These are phyloP conservation scores for Nectriaceae sp. DNA, from an alignment of 2,329 filamentous ascomycete species.

Conservation along the genomic window DNA sequence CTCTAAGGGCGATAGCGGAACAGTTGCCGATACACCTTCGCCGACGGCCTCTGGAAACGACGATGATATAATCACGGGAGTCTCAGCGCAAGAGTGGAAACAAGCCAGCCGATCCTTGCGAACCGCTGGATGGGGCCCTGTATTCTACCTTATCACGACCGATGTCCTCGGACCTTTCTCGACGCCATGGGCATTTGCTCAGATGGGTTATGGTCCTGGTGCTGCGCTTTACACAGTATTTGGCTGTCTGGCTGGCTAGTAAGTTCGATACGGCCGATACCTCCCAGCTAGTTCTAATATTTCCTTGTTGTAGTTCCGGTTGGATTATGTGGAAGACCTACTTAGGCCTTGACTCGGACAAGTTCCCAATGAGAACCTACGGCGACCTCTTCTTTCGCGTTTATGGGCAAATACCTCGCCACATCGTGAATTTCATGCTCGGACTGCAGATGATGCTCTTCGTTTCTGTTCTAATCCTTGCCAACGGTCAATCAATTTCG, in stretches of 20 bases:
- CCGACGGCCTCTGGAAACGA: background rate
- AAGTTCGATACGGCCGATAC: too few species aligned
- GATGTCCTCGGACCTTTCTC: slow-evolving; percentile 49
- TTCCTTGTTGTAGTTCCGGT: slow-evolving; percentile 42
- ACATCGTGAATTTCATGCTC: slow-evolving; percentile 51
- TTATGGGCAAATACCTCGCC: slow-evolving; percentile 45
- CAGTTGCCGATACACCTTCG: background rate
- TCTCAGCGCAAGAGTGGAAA: slow-evolving; percentile 44
- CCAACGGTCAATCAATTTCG: slow-evolving; percentile 55
- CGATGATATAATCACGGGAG: background rate
- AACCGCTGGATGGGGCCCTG: slow-evolving; percentile 47
- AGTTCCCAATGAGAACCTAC: slow-evolving; percentile 48
- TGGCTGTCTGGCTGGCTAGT: slow-evolving; percentile 32
- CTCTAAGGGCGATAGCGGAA: background rate
- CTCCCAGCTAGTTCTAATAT: too few species aligned
- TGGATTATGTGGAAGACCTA: slow-evolving; percentile 49
- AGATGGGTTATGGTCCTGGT: slow-evolving; percentile 46
- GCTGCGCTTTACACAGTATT: slow-evolving; percentile 49
- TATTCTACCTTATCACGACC: slow-evolving; percentile 52
- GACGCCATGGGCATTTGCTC: slow-evolving; percentile 31
- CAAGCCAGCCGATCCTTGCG: slow-evolving; percentile 47
- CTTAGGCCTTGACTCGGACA: slow-evolving; percentile 47
- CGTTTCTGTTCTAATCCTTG: slow-evolving; percentile 53
- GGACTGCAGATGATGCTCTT: slow-evolving; percentile 51
- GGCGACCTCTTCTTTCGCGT: slow-evolving; percentile 51